These are phyloP conservation scores for Nadsonia starkeyi-henricii DNA, from an alignment of 1,139 yeast species.

Conservation along the genomic window DNA sequence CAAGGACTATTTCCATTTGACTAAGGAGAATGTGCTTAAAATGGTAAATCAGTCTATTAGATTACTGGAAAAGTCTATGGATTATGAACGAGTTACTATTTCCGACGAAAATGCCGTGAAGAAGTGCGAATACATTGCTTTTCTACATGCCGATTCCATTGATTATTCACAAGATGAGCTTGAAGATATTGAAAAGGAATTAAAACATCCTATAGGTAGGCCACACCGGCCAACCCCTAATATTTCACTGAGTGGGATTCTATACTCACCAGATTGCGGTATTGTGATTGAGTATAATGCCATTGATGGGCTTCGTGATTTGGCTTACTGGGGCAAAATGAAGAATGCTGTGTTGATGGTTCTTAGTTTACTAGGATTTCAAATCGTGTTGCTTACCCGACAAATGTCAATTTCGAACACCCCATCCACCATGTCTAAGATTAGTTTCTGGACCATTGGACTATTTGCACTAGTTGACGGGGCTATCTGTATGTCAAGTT, in stretches of 20 bases:
- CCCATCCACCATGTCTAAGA: constrained; percentile 62
- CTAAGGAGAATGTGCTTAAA: constrained; percentile 28
- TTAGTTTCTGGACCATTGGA: constrained; percentile 49
- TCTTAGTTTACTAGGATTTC: constrained; percentile 32
- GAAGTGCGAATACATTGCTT: constrained; percentile 60
- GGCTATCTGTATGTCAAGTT: constrained; percentile 44
- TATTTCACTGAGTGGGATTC: constrained; percentile 39
- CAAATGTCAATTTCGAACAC: constrained; percentile 65
- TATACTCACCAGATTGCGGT: constrained; percentile 89
- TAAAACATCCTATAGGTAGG: constrained; percentile 55
- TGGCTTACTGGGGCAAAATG: constrained; percentile 32
- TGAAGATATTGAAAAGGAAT: constrained; percentile 53
- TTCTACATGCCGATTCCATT: constrained; percentile 54
- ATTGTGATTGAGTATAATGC: constrained; percentile 31
- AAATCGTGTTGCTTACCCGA: constrained; percentile 36
- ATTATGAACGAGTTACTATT: constrained; percentile 12
- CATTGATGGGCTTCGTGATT: constrained; percentile 45
- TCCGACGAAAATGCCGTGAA: constrained; percentile 46
- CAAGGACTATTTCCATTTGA: constrained; percentile 29
- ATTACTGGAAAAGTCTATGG: constrained; percentile 11
- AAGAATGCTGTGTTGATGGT: constrained; percentile 25
- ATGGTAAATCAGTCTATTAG: constrained; percentile 29
- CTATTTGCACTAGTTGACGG: constrained; percentile 54
- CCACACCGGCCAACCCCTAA: constrained; percentile 53
- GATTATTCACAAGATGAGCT: constrained; percentile 39